phyloP scores from a whole-genome alignment of 805 yeast species.

The Sugiyamaella smithiae region DNA sequence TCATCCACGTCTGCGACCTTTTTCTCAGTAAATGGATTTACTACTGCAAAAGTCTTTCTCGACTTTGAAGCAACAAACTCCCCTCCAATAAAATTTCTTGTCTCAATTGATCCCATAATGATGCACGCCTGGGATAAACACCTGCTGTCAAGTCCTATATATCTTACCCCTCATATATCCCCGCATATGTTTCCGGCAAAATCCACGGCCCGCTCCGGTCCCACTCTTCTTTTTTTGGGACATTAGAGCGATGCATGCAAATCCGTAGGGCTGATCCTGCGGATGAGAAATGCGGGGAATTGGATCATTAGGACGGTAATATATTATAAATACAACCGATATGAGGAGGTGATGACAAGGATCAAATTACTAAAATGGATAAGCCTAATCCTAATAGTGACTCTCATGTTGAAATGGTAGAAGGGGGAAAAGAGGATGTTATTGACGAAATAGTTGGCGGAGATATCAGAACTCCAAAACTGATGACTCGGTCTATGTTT shows the following conservation, averaged over 20 bases:
- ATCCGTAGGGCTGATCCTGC: not conserved
- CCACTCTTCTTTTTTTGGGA: not conserved
- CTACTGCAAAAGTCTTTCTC: not conserved
- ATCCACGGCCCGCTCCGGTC: not conserved
- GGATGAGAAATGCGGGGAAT: not conserved
- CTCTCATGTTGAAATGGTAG: not conserved
- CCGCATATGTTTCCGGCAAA: not conserved
- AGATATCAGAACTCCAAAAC: not conserved
- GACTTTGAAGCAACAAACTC: not conserved
- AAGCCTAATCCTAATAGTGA: too few species aligned
- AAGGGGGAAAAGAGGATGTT: not conserved
- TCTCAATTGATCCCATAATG: not conserved
- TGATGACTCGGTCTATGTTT: not conserved
- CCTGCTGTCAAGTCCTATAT: not conserved
- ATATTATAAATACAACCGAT: too few species aligned
- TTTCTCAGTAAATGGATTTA: slow-evolving; percentile 58
- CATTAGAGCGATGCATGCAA: too few species aligned
- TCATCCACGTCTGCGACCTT: slow-evolving; percentile 43
- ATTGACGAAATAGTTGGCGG: not conserved
- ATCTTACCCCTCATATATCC: not conserved
- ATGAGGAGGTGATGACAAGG: too few species aligned
- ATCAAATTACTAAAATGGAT: too few species aligned
- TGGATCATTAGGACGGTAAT: too few species aligned
- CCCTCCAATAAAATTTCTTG: not conserved
- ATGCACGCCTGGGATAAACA: not conserved